Evolutionary conservation across 2,329 filamentous ascomycete species (phyloP).

Genomic region (Stemphylium lycopersici): DNA sequence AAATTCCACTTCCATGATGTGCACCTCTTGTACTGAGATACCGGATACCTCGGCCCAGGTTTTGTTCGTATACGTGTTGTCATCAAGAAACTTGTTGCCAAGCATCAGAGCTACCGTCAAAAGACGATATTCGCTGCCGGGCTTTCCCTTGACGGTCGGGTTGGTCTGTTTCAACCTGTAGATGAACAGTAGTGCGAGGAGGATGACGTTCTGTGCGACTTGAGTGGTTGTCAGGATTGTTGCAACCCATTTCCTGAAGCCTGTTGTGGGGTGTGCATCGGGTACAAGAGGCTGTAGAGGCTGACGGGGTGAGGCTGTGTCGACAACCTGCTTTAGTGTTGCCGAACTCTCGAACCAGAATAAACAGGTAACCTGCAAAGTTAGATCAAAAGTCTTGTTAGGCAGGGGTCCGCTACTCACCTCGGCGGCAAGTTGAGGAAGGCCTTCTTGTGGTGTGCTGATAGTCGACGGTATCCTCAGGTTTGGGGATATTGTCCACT

Average conservation of each 20-base stretch:
- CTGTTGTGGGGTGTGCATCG: conserved; percentile 76
- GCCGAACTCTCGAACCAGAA: conserved; percentile 96
- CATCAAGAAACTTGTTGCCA: conserved; percentile 97
- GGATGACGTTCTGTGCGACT: conserved; percentile 92
- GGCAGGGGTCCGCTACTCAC: conserved; percentile 27
- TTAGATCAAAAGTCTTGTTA: conserved; percentile 16
- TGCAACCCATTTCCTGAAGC: conserved; percentile 93
- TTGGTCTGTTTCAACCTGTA: conserved; percentile 92
- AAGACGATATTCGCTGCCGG: conserved; percentile 90
- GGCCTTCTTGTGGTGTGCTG: conserved; percentile 47
- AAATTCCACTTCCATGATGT: conserved; percentile 99
- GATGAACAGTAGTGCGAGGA: conserved; percentile 89
- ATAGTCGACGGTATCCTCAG: conserved; percentile 46
- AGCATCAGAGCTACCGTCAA: conserved; percentile 96
- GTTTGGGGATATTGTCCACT: conserved; percentile 44
- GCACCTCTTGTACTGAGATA: conserved; percentile 91
- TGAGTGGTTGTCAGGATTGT: conserved; percentile 91
- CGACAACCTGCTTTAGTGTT: conserved; percentile 77
- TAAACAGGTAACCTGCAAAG: conserved; percentile 80
- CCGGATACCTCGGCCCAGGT: conserved; percentile 98
- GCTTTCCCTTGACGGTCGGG: conserved; percentile 84
- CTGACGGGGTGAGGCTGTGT: conserved; percentile 54
- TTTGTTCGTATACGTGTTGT: conserved; percentile 99
- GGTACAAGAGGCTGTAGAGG: conserved; percentile 64
- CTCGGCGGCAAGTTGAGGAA: conserved; percentile 51